Percentiles rank a stretch among this genome's conserved stretches.
Evolutionary conservation across 257 asterid genomes (phyloP).

Genomic region (Fraxinus cuspidata): DNA sequence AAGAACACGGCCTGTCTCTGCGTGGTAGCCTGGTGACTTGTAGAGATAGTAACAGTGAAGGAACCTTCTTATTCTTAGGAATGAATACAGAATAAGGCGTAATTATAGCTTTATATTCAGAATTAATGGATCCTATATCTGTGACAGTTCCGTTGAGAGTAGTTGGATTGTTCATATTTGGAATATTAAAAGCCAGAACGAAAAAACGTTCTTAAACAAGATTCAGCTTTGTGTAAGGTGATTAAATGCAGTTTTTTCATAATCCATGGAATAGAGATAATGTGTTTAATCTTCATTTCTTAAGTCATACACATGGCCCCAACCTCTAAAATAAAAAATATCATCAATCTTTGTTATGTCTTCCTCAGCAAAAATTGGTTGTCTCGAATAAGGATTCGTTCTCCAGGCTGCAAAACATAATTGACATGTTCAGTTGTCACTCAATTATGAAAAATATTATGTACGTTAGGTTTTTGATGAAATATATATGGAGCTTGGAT

Average conservation of each 20-base stretch:
- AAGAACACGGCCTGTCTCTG: too few relatives aligned
- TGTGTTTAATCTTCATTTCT: conserved; percentile 26
- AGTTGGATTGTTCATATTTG: conserved; percentile 14
- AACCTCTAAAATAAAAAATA: conserved; percentile 36
- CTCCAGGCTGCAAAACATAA: conserved; percentile 32
- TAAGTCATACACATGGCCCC: conserved; percentile 34
- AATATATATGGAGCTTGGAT: too few relatives aligned
- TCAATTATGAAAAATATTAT: too few relatives aligned
- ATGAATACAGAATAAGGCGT: conserved; percentile 33
- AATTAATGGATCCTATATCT: conserved; percentile 36
- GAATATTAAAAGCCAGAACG: conserved; percentile 35
- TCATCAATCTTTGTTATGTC: conserved; percentile 23
- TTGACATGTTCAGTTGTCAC: not conserved
- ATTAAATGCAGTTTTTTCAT: conserved; percentile 14
- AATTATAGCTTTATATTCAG: conserved; percentile 27
- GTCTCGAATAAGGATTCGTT: conserved; percentile 29
- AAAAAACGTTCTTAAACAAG: conserved; percentile 25
- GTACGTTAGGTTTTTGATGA: not conserved
- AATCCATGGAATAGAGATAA: conserved; percentile 37
- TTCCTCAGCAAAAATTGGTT: conserved; percentile 23
- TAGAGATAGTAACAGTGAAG: conserved; percentile 25
- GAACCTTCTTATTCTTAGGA: conserved; percentile 21
- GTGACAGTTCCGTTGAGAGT: conserved; percentile 32
- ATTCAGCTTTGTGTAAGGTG: conserved; percentile 1
- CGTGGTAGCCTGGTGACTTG: conserved; percentile 18